Conservation (phyloP, 495 filamentous ascomycete genomes). For the Trichoderma parareesei region DNA sequence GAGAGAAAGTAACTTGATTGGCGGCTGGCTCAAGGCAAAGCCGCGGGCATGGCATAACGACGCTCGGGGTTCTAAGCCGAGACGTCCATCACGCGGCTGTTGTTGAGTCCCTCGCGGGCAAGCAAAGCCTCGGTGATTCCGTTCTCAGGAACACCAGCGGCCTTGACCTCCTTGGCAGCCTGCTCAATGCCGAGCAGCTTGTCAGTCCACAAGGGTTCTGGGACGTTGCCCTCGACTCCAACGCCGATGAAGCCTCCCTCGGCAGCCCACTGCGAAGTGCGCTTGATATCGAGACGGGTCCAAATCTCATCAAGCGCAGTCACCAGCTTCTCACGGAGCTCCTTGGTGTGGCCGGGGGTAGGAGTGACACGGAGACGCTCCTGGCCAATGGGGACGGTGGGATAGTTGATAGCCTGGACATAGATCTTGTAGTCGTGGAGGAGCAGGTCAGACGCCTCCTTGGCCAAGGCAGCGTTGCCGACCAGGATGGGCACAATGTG, state of each 20-base stretch:
- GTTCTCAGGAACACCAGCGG: constrained; percentile 16
- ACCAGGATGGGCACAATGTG: constrained; percentile 95
- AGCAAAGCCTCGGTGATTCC: constrained; percentile 31
- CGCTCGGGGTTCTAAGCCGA: constrained; percentile 11
- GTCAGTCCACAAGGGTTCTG: constrained; percentile 74
- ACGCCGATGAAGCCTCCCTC: constrained; percentile 92
- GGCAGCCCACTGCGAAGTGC: constrained; percentile 81
- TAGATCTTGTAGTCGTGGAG: constrained; percentile 86
- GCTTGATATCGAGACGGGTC: constrained; percentile 79
- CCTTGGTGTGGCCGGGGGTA: constrained; percentile 80
- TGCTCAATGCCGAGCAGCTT: constrained; percentile 67
- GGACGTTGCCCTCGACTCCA: constrained; percentile 51
- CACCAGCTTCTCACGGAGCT: constrained; percentile 79
- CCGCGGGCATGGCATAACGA: neutral
- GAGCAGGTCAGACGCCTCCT: constrained; percentile 79
- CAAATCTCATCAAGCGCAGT: constrained; percentile 79
- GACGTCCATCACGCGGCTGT: constrained; percentile 12
- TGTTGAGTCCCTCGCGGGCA: constrained; percentile 22
- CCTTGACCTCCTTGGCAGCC: constrained; percentile 42
- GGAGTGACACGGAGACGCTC: constrained; percentile 93
- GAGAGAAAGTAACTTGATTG: constrained; percentile 1
- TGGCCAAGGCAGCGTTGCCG: constrained; percentile 89
- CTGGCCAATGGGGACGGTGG: constrained; percentile 91
- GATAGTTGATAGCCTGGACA: constrained; percentile 98
- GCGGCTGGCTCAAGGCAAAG: neutral